Conservation (phyloP, 2,329 filamentous ascomycete species). For the Ophiostoma pallidulum region DNA sequence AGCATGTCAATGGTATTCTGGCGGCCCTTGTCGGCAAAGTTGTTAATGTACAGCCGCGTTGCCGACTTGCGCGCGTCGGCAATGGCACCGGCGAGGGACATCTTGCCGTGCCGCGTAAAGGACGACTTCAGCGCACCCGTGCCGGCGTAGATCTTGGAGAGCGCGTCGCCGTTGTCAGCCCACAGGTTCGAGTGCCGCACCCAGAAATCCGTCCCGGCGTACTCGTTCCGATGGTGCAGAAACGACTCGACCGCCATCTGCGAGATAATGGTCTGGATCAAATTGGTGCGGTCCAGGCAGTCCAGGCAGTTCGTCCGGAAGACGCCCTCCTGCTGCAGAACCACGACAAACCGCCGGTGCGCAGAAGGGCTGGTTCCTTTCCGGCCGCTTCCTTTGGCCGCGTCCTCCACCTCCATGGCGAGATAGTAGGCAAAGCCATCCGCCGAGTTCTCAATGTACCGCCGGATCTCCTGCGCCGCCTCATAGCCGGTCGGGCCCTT, state of each 20-base stretch:
- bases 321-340: constrained; percentile 88
- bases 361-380: constrained; percentile 11
- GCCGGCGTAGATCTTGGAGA: constrained; percentile 93
- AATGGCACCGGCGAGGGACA: constrained; percentile 85
- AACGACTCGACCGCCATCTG: constrained; percentile 87
- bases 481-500: constrained; percentile 80
- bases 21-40: constrained; percentile 85
- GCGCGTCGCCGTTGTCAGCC: constrained; percentile 92
- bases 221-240: constrained; percentile 60
- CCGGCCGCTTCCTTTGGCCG: constrained; percentile 24
- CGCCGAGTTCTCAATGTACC: constrained; percentile 67
- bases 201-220: constrained; percentile 74
- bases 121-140: constrained; percentile 93
- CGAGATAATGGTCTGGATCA: constrained; percentile 92
- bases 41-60: constrained; percentile 92
- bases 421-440: constrained; percentile 91
- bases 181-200: constrained; percentile 85
- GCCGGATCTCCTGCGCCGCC: constrained; percentile 74
- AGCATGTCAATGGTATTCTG: constrained; percentile 95
- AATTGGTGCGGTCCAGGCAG: constrained; percentile 88
- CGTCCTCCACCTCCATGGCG: constrained; percentile 59
- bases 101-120: constrained; percentile 88
- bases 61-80: constrained; percentile 95
- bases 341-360: constrained; percentile 47
- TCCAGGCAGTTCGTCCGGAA: constrained; percentile 96